These are phyloP conservation scores for Botrytis medusae DNA, from an alignment of 2,329 filamentous ascomycete species.

Conservation along the genomic window DNA sequence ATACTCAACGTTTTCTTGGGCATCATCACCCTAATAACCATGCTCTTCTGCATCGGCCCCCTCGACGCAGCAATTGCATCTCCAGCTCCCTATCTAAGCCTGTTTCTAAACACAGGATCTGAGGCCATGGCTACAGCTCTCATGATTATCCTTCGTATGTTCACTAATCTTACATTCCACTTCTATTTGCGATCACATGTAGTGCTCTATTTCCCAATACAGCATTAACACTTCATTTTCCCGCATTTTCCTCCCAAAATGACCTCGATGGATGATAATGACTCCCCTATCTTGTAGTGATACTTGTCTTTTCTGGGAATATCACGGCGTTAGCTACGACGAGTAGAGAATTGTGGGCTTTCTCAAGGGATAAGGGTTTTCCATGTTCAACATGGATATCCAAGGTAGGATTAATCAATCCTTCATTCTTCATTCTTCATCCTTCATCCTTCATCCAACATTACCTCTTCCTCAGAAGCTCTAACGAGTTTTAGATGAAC, in stretches of 20 bases:
- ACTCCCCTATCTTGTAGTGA: slow-evolving; percentile 25
- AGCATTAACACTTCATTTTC: neutral
- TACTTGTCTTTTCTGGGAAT: slow-evolving; percentile 43
- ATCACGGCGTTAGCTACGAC: slow-evolving; percentile 42
- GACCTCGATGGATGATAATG: neutral
- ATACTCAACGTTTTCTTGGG: slow-evolving; percentile 50
- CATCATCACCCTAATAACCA: slow-evolving; percentile 42
- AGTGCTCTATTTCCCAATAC: neutral
- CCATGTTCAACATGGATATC: slow-evolving; percentile 43
- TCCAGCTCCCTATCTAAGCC: slow-evolving; percentile 42
- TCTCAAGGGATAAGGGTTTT: slow-evolving; percentile 36
- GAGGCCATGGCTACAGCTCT: slow-evolving; percentile 48
- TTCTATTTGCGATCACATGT: neutral
- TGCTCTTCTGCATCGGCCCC: slow-evolving; percentile 41
- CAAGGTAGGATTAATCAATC: slow-evolving; percentile 33
- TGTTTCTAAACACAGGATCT: slow-evolving; percentile 47
- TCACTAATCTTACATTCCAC: neutral
- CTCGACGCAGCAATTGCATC: slow-evolving; percentile 46
- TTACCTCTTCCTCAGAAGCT: neutral
- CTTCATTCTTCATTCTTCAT: neutral
- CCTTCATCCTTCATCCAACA: neutral
- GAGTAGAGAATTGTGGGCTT: slow-evolving; percentile 45
- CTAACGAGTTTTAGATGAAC: slow-evolving; percentile 36
- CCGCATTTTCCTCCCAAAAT: neutral
- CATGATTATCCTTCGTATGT: slow-evolving; percentile 43